Percentiles rank a stretch among this genome's conserved stretches.
phyloP scores from a whole-genome alignment of 2,329 filamentous ascomycete species.

The Neonectria hederae region DNA sequence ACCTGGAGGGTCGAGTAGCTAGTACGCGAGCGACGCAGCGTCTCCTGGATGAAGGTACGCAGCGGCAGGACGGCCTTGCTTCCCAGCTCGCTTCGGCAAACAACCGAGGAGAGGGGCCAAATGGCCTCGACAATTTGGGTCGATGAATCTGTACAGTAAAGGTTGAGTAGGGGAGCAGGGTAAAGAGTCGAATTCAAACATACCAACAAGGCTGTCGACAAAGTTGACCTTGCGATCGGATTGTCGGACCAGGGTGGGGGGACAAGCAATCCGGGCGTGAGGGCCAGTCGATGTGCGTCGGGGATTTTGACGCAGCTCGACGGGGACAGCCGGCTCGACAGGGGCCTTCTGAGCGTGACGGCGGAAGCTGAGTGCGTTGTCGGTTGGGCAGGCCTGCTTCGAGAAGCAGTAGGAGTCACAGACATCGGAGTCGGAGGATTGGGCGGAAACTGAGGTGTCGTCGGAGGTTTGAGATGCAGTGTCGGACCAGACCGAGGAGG shows the following conservation, averaged over 20 bases:
- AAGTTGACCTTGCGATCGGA: slow-evolving; percentile 93
- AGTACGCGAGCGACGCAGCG: slow-evolving; percentile 89
- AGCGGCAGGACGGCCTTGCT: slow-evolving; percentile 85
- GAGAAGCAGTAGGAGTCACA: slow-evolving; percentile 56
- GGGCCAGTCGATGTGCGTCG: slow-evolving; percentile 65
- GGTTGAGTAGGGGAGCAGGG: slow-evolving; percentile 47
- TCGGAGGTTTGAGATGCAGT: slow-evolving; percentile 75
- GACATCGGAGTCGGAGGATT: slow-evolving; percentile 65
- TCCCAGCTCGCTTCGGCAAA: slow-evolving; percentile 77
- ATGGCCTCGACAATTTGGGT: slow-evolving; percentile 97
- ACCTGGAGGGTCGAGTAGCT: slow-evolving; percentile 98
- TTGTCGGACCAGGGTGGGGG: slow-evolving; percentile 84
- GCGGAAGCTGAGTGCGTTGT: slow-evolving; percentile 37
- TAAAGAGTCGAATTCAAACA: slow-evolving; percentile 57
- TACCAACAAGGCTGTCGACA: slow-evolving; percentile 97
- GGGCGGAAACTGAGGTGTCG: slow-evolving; percentile 71
- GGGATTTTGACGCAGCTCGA: slow-evolving; percentile 72
- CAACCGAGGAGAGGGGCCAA: slow-evolving; percentile 89
- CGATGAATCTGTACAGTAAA: slow-evolving; percentile 78
- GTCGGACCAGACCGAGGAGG: slow-evolving; percentile 81
- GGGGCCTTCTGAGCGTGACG: slow-evolving; percentile 42
- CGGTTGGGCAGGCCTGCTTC: slow-evolving; percentile 35
- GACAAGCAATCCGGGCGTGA: slow-evolving; percentile 66
- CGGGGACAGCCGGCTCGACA: slow-evolving; percentile 58
- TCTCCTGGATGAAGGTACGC: slow-evolving; percentile 97